A percentile compares a stretch with the other conserved stretches of the same genome.
Evolutionary conservation across 495 filamentous ascomycete species (phyloP).

Genomic region (Aspergillus biplanus): DNA sequence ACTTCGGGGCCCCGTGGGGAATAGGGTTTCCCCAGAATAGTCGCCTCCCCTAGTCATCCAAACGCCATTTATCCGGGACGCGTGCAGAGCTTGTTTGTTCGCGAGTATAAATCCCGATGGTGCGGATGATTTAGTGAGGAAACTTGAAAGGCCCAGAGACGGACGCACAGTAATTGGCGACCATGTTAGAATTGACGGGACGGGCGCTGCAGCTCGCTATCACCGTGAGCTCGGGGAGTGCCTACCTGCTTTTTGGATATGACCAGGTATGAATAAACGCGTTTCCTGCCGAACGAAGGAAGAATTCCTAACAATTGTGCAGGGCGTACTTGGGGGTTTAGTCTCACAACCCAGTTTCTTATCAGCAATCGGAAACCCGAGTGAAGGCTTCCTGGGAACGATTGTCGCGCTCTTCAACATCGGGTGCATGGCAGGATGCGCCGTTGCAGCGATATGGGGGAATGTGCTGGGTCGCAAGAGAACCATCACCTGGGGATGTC

Average conservation of each 20-base stretch:
- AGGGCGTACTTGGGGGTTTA: conserved; percentile 20
- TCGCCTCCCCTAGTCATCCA: too few species aligned
- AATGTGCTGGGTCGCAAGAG: conserved; percentile 59
- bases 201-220: conserved; percentile 22
- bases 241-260: conserved; percentile 39
- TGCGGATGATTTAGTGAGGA: too few species aligned
- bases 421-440: conserved; percentile 17
- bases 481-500: conserved; percentile 46
- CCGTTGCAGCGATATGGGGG: conserved; percentile 45
- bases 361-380: conserved; percentile 15
- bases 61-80: too few species aligned
- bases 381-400: conserved; percentile 14
- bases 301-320: neutral
- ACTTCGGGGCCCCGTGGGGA: too few species aligned
- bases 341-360: conserved; percentile 23
- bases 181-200: conserved; percentile 14
- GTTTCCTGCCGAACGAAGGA: neutral
- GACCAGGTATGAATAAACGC: conserved; percentile 12
- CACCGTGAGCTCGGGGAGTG: conserved; percentile 20
- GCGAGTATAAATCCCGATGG: too few species aligned
- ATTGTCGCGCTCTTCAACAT: conserved; percentile 24
- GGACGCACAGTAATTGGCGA: neutral
- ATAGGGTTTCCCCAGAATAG: too few species aligned
- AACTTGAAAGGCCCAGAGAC: neutral
- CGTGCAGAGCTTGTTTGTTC: too few species aligned